Evolutionary conservation across 805 yeast genomes (phyloP).

Genomic region (Lachancea meyersii): DNA sequence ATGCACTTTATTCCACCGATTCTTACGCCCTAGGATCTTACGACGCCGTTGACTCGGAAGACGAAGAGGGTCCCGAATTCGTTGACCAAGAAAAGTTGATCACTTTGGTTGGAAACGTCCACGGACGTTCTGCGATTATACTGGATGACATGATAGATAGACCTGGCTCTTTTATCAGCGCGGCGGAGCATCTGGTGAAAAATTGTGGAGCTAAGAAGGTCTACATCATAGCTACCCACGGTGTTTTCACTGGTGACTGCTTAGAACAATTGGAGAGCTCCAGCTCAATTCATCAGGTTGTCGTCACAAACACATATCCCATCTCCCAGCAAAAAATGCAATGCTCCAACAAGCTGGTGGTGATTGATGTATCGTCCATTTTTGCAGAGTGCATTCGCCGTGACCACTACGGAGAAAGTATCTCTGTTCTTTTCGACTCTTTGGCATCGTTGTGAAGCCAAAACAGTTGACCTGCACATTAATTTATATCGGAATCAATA

Average conservation of each 20-base stretch:
- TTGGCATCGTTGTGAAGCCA: conserved; percentile 43
- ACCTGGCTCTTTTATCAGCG: conserved; percentile 89
- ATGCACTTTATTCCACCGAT: conserved; percentile 19
- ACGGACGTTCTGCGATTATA: conserved; percentile 84
- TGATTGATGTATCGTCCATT: conserved; percentile 89
- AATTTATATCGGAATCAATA: conserved; percentile 6
- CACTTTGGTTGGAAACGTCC: conserved; percentile 94
- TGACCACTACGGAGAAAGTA: conserved; percentile 97
- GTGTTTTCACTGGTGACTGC: conserved; percentile 83
- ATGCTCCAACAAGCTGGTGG: conserved; percentile 62
- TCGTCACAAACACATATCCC: conserved; percentile 95
- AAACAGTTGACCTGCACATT: background rate
- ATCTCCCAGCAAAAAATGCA: conserved; percentile 56
- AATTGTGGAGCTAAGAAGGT: conserved; percentile 95
- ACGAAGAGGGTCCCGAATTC: conserved; percentile 72
- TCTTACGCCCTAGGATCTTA: conserved; percentile 69
- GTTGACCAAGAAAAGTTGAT: conserved; percentile 68
- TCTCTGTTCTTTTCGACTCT: conserved; percentile 87
- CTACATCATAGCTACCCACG: conserved; percentile 91
- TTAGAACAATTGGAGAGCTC: conserved; percentile 72
- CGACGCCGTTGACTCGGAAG: conserved; percentile 81
- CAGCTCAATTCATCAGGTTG: conserved; percentile 80
- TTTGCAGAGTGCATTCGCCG: conserved; percentile 98
- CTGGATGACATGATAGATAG: conserved; percentile 97
- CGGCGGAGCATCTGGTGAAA: conserved; percentile 93